Conservation (phyloP, 176 grass and related monocot genomes). For the Musa schizocarpa region DNA sequence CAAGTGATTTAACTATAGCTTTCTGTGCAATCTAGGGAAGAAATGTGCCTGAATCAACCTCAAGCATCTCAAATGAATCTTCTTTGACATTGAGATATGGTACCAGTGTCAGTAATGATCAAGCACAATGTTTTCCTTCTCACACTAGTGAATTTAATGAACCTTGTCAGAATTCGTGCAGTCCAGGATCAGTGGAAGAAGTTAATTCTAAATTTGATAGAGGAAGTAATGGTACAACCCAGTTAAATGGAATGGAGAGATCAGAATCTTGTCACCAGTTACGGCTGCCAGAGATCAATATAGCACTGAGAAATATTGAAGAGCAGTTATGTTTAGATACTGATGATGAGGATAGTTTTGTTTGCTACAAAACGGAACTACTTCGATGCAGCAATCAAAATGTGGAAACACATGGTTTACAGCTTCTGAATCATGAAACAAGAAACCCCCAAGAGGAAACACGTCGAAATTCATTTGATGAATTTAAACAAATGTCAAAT, state of each 20-base stretch:
- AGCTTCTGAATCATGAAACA: slow-evolving; percentile 4
- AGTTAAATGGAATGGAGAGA: slow-evolving; percentile 31
- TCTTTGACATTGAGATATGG: slow-evolving; percentile 29
- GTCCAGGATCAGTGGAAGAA: slow-evolving; percentile 60
- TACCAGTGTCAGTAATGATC: slow-evolving; percentile 26
- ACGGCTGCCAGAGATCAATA: slow-evolving; percentile 2
- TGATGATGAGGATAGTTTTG: slow-evolving; percentile 19
- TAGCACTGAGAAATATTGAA: slow-evolving; percentile 31
- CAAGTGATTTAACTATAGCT: background rate
- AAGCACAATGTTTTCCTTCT: slow-evolving; percentile 34
- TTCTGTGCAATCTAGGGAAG: slow-evolving; percentile 23
- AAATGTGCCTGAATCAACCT: slow-evolving; percentile 18
- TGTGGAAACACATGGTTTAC: slow-evolving; percentile 15
- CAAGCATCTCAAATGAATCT: slow-evolving; percentile 19
- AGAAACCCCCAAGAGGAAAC: slow-evolving; percentile 16
- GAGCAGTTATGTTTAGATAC: slow-evolving; percentile 43
- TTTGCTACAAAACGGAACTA: background rate
- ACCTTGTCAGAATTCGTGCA: slow-evolving; percentile 31
- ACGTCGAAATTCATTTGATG: slow-evolving; percentile 30
- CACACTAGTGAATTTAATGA: slow-evolving; percentile 35
- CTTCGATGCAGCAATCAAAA: slow-evolving; percentile 18
- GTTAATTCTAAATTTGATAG: slow-evolving; percentile 48
- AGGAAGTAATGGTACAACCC: slow-evolving; percentile 19
- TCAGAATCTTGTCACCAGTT: slow-evolving; percentile 31
- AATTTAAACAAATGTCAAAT: slow-evolving; percentile 23